Evolutionary conservation across 495 filamentous ascomycete species (phyloP).

Genomic region (Xylaria cubensis): DNA sequence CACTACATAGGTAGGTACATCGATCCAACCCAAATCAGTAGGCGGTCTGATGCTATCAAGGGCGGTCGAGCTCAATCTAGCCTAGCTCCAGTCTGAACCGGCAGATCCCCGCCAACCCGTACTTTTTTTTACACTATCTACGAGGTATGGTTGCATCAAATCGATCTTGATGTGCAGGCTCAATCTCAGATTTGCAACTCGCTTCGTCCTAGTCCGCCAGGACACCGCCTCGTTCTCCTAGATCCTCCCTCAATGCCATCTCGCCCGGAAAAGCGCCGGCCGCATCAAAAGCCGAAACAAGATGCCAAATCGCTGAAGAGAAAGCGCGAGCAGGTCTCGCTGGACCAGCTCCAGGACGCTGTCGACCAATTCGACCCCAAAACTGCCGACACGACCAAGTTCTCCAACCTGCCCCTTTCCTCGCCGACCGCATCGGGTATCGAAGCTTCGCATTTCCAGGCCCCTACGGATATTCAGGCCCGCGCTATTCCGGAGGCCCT

Average conservation of each 20-base stretch:
- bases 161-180: slow-evolving; percentile 13
- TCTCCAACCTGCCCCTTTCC: slow-evolving; percentile 86
- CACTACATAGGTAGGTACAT: too few species aligned
- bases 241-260: slow-evolving; percentile 23
- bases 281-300: slow-evolving; percentile 39
- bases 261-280: slow-evolving; percentile 28
- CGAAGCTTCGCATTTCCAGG: slow-evolving; percentile 85
- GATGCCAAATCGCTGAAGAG: slow-evolving; percentile 51
- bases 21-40: background rate
- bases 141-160: slow-evolving; percentile 16
- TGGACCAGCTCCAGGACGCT: slow-evolving; percentile 59
- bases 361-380: slow-evolving; percentile 55
- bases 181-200: slow-evolving; percentile 9
- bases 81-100: slow-evolving; percentile 15
- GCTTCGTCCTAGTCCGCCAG: background rate
- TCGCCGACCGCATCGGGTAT: slow-evolving; percentile 81
- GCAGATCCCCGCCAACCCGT: slow-evolving; percentile 38
- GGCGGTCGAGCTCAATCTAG: slow-evolving; percentile 32
- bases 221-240: background rate
- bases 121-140: slow-evolving; percentile 29
- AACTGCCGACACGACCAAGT: slow-evolving; percentile 58
- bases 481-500: slow-evolving; percentile 84
- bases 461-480: slow-evolving; percentile 89
- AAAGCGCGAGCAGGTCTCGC: slow-evolving; percentile 60
- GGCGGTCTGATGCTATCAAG: slow-evolving; percentile 23